Conservation (phyloP, 129 eudicot genomes). For the Chrysanthemum lavandulifolium region DNA sequence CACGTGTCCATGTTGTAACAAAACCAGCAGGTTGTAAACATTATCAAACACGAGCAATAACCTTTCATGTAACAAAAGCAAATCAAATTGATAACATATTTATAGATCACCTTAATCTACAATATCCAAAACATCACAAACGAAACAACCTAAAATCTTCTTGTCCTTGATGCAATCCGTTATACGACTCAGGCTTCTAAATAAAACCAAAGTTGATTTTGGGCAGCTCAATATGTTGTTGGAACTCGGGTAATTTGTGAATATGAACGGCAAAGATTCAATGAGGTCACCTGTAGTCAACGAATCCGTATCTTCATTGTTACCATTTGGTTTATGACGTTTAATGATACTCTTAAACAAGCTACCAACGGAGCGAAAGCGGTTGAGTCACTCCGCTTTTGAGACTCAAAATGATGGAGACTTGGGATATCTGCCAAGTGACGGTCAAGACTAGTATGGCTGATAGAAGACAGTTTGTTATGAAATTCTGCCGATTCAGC, state of each 20-base stretch:
- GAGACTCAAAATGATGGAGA: conserved; percentile 56
- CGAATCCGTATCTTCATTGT: conserved; percentile 18
- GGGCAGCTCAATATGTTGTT: conserved; percentile 42
- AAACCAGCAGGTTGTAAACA: too few relatives aligned
- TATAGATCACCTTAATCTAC: too few relatives aligned
- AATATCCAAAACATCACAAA: too few relatives aligned
- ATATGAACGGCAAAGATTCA: conserved; percentile 31
- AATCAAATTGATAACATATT: too few relatives aligned
- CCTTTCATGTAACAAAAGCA: too few relatives aligned
- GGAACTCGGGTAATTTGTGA: conserved; percentile 45
- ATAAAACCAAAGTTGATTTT: conserved; percentile 18
- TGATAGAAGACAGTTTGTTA: conserved; percentile 71
- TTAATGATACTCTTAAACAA: conserved; percentile 36
- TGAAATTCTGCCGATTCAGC: conserved; percentile 53
- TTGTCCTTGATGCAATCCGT: background rate
- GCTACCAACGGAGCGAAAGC: conserved; percentile 43
- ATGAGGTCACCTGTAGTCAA: conserved; percentile 14
- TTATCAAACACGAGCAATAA: too few relatives aligned
- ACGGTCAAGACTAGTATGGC: conserved; percentile 58
- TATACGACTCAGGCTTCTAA: background rate
- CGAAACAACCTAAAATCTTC: too few relatives aligned
- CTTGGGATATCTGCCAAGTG: conserved; percentile 79
- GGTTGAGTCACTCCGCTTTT: conserved; percentile 70
- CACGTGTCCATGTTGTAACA: too few relatives aligned
- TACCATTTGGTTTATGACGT: conserved; percentile 1